Evolutionary conservation across 2,329 filamentous ascomycete genomes (phyloP).

Genomic region (Geosmithia morbida): DNA sequence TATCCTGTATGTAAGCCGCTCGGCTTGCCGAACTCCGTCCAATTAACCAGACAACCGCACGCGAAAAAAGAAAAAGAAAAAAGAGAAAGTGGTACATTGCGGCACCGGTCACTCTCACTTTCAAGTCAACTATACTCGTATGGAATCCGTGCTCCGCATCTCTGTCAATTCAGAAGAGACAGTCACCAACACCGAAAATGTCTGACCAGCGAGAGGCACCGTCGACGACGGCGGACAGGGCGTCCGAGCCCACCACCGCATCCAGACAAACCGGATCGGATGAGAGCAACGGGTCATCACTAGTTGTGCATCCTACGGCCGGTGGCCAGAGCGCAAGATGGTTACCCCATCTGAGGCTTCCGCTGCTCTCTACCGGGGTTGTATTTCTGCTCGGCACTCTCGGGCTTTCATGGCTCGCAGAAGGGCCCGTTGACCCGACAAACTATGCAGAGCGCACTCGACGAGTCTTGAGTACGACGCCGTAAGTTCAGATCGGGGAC

Average conservation of each 20-base stretch:
- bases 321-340: background rate
- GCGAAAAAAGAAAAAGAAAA: too few relatives aligned
- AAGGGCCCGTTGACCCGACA: conserved; percentile 3
- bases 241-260: too few relatives aligned
- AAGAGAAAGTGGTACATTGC: too few relatives aligned
- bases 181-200: too few relatives aligned
- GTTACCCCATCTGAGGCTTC: background rate
- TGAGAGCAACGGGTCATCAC: background rate
- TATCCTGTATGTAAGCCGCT: too few relatives aligned
- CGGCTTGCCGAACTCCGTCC: too few relatives aligned
- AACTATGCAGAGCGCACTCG: conserved; percentile 5
- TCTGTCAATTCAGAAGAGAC: too few relatives aligned
- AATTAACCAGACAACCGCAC: too few relatives aligned
- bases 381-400: background rate
- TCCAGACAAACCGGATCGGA: background rate
- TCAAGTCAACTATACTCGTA: too few relatives aligned
- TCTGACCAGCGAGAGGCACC: background rate
- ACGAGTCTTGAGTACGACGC: conserved; percentile 5
- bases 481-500: conserved; percentile 1
- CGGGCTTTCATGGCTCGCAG: background rate
- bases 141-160: too few relatives aligned
- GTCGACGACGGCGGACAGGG: background rate
- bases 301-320: background rate
- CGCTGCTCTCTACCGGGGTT: background rate
- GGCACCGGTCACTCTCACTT: too few relatives aligned